phyloP scores from a whole-genome alignment of 345 rosid species.

The Schrenkiella parvula region DNA sequence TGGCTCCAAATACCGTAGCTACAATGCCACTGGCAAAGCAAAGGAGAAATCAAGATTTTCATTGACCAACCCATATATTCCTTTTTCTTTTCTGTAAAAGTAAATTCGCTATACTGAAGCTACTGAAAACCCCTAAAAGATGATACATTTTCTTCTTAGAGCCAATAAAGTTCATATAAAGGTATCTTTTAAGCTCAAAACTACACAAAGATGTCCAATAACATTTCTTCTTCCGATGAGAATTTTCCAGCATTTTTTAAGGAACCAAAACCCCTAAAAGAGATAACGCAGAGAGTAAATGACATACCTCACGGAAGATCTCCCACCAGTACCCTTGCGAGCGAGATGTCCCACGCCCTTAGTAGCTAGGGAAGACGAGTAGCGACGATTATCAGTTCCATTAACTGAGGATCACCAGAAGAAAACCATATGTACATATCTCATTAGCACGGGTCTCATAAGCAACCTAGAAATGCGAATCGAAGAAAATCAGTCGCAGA shows the following conservation, averaged over 20 bases:
- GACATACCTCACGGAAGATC: slow-evolving; percentile 91
- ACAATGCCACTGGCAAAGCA: slow-evolving; percentile 68
- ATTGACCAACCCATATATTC: too few relatives aligned
- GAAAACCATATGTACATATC: neutral
- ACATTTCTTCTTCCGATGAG: neutral
- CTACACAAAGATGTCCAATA: neutral
- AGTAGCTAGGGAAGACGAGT: slow-evolving; percentile 59
- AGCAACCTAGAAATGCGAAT: slow-evolving; percentile 10
- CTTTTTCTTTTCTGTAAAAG: too few relatives aligned
- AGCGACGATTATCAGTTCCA: slow-evolving; percentile 58
- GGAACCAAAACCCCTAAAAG: neutral
- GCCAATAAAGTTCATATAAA: neutral
- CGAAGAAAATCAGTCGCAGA: neutral
- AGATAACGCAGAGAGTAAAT: neutral
- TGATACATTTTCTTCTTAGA: neutral
- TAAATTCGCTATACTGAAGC: neutral
- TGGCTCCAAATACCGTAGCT: slow-evolving; percentile 96
- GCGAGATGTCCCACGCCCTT: slow-evolving; percentile 77
- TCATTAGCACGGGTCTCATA: neutral
- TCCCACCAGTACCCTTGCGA: slow-evolving; percentile 98
- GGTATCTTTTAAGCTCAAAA: neutral
- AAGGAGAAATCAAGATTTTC: neutral
- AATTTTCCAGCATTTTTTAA: neutral
- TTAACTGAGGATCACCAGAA: slow-evolving; percentile 35
- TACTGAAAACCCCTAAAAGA: neutral